Evolutionary conservation across 208 protist species (phyloP).

Genomic region (Naegleria lovaniensis): DNA sequence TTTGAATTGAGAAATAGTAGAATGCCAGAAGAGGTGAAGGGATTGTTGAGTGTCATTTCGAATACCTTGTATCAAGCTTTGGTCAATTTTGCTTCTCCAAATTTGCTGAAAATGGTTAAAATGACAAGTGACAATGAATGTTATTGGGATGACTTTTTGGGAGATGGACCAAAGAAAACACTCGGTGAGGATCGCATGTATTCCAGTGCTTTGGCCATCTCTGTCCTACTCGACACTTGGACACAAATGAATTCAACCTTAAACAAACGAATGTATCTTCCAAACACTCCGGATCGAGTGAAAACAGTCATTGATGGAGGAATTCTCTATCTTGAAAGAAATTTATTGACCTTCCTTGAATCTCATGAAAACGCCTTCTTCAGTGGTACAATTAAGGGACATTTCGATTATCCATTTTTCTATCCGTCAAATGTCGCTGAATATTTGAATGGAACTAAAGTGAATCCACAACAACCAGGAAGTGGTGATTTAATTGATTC

Average conservation of each 20-base stretch:
- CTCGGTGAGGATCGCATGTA: background rate
- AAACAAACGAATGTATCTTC: background rate
- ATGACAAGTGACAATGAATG: background rate
- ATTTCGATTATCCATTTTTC: conserved; percentile 10
- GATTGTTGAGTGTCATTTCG: background rate
- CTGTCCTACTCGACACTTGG: background rate
- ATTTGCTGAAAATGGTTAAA: background rate
- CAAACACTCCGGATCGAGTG: background rate
- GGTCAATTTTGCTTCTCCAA: background rate
- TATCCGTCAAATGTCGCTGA: background rate
- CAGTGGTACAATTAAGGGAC: background rate
- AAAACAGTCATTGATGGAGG: background rate
- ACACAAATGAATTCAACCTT: background rate
- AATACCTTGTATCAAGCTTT: background rate
- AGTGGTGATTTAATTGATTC: background rate
- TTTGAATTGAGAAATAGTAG: background rate
- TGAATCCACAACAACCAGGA: too few species aligned
- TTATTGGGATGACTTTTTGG: conserved; percentile 29
- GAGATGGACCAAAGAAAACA: background rate
- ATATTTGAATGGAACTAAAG: conserved; percentile 16
- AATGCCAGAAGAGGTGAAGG: background rate
- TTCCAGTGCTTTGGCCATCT: background rate
- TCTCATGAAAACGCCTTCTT: conserved; percentile 20
- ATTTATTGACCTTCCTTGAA: background rate
- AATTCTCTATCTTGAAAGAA: background rate